Base-by-base conservation (phyloP, 352 stramenopile genomes). In the Globisporangium solare region DNA sequence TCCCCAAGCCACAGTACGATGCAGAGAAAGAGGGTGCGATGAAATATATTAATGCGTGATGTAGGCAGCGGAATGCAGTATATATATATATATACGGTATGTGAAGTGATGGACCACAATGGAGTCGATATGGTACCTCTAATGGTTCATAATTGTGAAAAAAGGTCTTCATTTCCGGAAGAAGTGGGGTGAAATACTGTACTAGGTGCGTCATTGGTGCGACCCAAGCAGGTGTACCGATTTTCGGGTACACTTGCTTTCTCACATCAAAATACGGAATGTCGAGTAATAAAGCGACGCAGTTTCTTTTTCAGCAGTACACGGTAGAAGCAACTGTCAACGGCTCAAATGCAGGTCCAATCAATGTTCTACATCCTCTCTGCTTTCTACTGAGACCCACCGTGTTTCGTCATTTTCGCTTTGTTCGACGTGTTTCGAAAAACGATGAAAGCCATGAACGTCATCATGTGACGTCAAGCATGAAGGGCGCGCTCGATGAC, bases 191-290 rank as follows among this genome's bases (percentile, higher is more conserved):
- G 46, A 51, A 37, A 27, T 37, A 37, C 21, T 21, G 21, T 27
- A 51, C 22, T 51, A 21, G 46, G 46, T 31, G 46, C 46, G 46
- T 51, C 46, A 51, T 27, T 35, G 27, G 27, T 6, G 27, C 27
- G 27, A 35, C 27, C 7, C 7, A 35, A 35, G 35, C 6, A 51
- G 10, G 1, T 52, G 27, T 53, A 27, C 27, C 47, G 12, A 2
- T 18, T 24, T 21, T 2, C 13, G n/a, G 47, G 47, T 42, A 53
- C 47, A 53, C 1, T 22, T 12, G n/a, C n/a, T 17, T 32, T 13
- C 21, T 12, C 31, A 54, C 13, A 54, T 22, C 27, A 35, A 35
- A 35, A 35, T 35, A 35, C 27, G 10, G 27, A 35, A 35, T 35
- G 27, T 35, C 27, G 27, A 35, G 27, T 35, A 35, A 35, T 43